phyloP scores from a whole-genome alignment of 169 alveolate genomes.

The Cryptosporidium parvum region DNA sequence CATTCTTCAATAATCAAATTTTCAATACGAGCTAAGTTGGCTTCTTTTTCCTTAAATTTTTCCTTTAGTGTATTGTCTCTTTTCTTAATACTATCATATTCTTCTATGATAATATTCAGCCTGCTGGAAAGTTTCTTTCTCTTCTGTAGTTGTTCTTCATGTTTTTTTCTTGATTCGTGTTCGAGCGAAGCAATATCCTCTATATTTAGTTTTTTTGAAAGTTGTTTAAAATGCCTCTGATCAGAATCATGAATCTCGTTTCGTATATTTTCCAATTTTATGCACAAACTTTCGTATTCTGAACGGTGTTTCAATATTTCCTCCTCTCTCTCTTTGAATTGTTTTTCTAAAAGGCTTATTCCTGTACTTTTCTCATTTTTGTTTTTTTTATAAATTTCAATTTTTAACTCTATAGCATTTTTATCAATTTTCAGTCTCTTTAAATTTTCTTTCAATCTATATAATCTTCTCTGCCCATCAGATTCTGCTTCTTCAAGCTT shows the following conservation, averaged over 20 bases:
- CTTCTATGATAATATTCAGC: constrained; percentile 35
- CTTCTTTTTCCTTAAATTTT: constrained; percentile 6
- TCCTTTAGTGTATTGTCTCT: constrained; percentile 13
- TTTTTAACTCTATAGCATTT: constrained; percentile 22
- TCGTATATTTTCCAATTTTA: constrained; percentile 7
- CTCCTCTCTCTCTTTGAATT: constrained; percentile 20
- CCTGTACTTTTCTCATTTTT: constrained; percentile 11
- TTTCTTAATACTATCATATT: constrained; percentile 31
- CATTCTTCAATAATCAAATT: constrained; percentile 53
- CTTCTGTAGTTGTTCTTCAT: constrained; percentile 69
- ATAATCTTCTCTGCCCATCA: constrained; percentile 47
- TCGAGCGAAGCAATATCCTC: constrained; percentile 58
- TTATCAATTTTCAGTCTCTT: constrained; percentile 50
- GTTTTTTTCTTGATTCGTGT: constrained; percentile 10
- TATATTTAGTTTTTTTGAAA: constrained; percentile 51
- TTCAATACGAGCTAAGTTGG: constrained; percentile 11
- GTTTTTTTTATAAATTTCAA: constrained; percentile 23
- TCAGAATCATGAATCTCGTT: constrained; percentile 31
- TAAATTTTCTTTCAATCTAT: constrained; percentile 28
- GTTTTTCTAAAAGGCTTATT: constrained; percentile 11
- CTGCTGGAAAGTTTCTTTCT: constrained; percentile 31
- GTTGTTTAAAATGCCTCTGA: constrained; percentile 31
- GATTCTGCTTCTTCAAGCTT: constrained; percentile 41
- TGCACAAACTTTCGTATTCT: not conserved
- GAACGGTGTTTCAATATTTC: not conserved